Conservation (phyloP, 2,329 filamentous ascomycete species). For the Alternaria atra region DNA sequence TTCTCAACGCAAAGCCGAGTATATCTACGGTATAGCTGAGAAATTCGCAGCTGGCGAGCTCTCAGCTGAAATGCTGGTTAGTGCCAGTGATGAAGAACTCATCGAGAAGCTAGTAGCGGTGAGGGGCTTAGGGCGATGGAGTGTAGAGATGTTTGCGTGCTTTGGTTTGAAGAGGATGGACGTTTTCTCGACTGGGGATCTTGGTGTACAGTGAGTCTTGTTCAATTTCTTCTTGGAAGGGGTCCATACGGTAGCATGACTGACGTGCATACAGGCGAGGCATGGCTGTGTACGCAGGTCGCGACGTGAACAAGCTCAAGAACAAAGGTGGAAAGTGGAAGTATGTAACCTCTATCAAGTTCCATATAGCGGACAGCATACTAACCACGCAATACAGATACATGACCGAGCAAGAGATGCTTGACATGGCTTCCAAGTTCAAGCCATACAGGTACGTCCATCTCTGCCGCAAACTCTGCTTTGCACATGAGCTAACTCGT, state of each 20-base stretch:
- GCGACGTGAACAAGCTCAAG: constrained; percentile 85
- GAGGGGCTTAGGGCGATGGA: constrained; percentile 87
- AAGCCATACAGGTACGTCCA: constrained; percentile 74
- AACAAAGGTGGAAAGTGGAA: constrained; percentile 88
- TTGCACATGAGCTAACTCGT: constrained; percentile 8
- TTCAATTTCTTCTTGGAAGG: neutral
- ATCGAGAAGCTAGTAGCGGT: constrained; percentile 84
- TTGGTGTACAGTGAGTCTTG: constrained; percentile 79
- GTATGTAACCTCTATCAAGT: constrained; percentile 20
- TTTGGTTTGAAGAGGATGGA: constrained; percentile 95
- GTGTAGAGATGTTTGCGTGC: constrained; percentile 89
- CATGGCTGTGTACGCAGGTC: constrained; percentile 86
- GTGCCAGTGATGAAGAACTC: constrained; percentile 85
- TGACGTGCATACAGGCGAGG: constrained; percentile 65
- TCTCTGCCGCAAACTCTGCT: constrained; percentile 14
- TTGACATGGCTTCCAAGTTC: constrained; percentile 80
- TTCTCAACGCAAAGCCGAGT: constrained; percentile 94
- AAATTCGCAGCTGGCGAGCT: constrained; percentile 82
- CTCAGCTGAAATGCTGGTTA: constrained; percentile 76
- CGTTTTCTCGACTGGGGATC: constrained; percentile 89
- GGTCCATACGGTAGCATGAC: neutral
- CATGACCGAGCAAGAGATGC: constrained; percentile 93
- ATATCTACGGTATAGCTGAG: constrained; percentile 83
- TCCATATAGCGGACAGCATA: neutral
- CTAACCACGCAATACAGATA: constrained; percentile 59